Base-by-base conservation (phyloP, 2,329 filamentous ascomycete genomes). In the Dactylonectria estremocensis region DNA sequence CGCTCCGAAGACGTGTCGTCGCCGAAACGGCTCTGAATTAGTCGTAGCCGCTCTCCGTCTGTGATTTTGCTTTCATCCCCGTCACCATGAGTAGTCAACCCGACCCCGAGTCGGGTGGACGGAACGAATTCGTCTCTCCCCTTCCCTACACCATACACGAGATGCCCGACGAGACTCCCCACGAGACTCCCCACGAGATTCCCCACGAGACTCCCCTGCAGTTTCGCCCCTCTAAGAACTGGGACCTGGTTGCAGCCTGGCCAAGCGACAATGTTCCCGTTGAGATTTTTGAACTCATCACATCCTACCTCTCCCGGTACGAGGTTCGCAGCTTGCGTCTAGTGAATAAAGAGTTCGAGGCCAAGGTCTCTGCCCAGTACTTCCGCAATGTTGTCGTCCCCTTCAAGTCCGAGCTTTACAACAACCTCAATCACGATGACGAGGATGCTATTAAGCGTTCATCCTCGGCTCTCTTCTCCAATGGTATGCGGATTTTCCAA, bases 361-460 rank as follows among this genome's bases (percentile, higher is more conserved):
- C 77, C 13, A 88, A 87, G 67, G 83, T 91, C 2, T 90, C 89
- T 0, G 82, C 84, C 45, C 81, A 84, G 46, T 84, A 91, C 52
- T 93, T 92, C 76, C 83, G 85, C 64, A 89, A 88, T 50, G 87
- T 91, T 9, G 89, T 92, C 6, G 88, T 91, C 2, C 89, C 89
- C 1, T 93, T 93, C 80, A 88, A 87, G 48, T 86, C 88, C 1
- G 87, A 91, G 70, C 87, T 93, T 24, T 91, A 89, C 76, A 86
- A 85, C 50, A 74, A 59, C 73, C 56, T 78, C 18, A 67, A 53
- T 31, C 67, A 64, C 46, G 74, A 75, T 43, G 69, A 74, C 18
- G 67, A 72, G 37, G 72, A 70, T 54, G 64, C 60, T 37, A 37
- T 76, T 31, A 70, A 72, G 43, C 67, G 75, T 33, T 70, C 77